Base-by-base conservation (phyloP, 169 alveolate genomes). In the Babesia caballi region DNA sequence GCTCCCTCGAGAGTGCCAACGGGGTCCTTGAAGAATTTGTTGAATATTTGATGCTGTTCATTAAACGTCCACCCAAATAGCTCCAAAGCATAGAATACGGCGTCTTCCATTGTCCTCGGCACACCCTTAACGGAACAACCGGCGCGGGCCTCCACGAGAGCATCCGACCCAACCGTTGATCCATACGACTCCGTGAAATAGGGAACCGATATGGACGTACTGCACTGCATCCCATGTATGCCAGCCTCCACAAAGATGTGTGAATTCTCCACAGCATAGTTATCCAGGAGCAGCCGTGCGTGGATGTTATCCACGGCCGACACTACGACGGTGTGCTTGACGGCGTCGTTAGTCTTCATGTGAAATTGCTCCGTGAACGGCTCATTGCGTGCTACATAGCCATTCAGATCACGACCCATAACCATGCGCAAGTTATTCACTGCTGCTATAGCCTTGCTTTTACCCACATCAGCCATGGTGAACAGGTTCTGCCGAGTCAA, bases 301-400 rank as follows among this genome's bases (percentile, higher is more conserved):
- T 71, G 70, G 11, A 81, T 61, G 65, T 81, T 81, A 71, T 81
- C 88, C 17, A 81, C 88, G 1, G 88, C 88, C 4, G 88, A 69
- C 40, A 81, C 23, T 7, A 59, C 58, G 1, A 78, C 38, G 14
- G 19, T 28, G 25, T 66, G 27, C 35, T 36, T 35, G 19, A 8
- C 28, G 2, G 17, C 8, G 6, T 9, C 6, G 12, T 42, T 54
- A 12, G n/a, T 1, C 38, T 12, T 61, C 38, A 41, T 6, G 14
- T 35, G 38, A 28, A 72, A 72, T 3, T 44, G 12, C 30, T 72
- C 83, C 8, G 77, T 40, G 51, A 75, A 75, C 61, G 27, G 3
- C 36, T 7, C 15, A 41, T 50, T n/a, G n/a, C 32, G 3, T 21
- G 57, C 47, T 6, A 33, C 52, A 59, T 57, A 78, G 32, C 33